phyloP scores from a whole-genome alignment of 2,329 filamentous ascomycete genomes.

The Aspergillus hiratsukae region DNA sequence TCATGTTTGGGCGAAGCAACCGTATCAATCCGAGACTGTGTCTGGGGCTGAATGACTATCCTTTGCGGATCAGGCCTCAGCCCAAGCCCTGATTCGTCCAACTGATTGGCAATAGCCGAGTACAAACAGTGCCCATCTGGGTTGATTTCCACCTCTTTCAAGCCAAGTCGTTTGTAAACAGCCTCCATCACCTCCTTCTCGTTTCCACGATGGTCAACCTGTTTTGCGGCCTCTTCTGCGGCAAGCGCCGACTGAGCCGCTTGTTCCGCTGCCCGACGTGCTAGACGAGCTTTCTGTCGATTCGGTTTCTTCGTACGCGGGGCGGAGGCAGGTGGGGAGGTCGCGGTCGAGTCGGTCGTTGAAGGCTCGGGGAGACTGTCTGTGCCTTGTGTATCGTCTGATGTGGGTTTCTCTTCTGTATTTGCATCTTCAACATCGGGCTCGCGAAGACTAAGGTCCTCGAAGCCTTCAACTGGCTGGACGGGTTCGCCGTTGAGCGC shows the following conservation, averaged over 20 bases:
- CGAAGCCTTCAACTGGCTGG: slow-evolving; percentile 24
- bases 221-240: slow-evolving; percentile 66
- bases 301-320: slow-evolving; percentile 67
- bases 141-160: slow-evolving; percentile 72
- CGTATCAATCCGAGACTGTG: slow-evolving; percentile 28
- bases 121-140: slow-evolving; percentile 96
- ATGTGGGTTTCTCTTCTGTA: background rate
- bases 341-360: background rate
- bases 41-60: slow-evolving; percentile 28
- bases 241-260: slow-evolving; percentile 66
- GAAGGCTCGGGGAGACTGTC: slow-evolving; percentile 1
- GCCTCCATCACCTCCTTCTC: slow-evolving; percentile 68
- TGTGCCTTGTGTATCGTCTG: background rate
- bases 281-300: slow-evolving; percentile 84
- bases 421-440: slow-evolving; percentile 8
- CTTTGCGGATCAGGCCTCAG: slow-evolving; percentile 34
- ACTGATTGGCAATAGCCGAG: slow-evolving; percentile 82
- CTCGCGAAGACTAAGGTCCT: slow-evolving; percentile 31
- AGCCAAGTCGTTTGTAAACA: slow-evolving; percentile 58
- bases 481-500: slow-evolving; percentile 37
- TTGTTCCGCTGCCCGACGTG: slow-evolving; percentile 80
- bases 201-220: slow-evolving; percentile 66
- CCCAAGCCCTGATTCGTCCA: slow-evolving; percentile 48
- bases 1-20: slow-evolving; percentile 35
- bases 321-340: slow-evolving; percentile 9